Evolutionary conservation across 176 grass and related monocot genomes (phyloP).

Genomic region (Lolium multiflorum): DNA sequence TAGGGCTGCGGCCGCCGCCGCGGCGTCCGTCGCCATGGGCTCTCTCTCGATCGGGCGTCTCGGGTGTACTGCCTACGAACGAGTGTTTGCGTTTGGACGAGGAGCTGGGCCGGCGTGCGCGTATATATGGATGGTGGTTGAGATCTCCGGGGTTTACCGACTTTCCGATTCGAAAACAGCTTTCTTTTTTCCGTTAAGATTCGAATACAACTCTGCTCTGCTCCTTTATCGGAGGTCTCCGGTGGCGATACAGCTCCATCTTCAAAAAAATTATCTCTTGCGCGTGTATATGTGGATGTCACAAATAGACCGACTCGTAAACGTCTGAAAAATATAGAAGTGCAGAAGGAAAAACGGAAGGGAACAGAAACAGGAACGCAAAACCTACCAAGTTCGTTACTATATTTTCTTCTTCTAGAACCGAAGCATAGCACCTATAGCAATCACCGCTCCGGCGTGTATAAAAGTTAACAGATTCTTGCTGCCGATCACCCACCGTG

Average conservation of each 20-base stretch:
- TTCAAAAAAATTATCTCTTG: background rate
- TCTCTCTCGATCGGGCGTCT: background rate
- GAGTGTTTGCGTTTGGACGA: background rate
- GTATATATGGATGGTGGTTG: constrained; percentile 35
- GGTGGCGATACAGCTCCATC: background rate
- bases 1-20: background rate
- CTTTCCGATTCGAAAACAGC: background rate
- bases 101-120: background rate
- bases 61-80: background rate
- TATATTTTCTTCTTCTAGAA: no score
- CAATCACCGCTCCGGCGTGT: no score
- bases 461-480: no score
- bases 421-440: no score
- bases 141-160: background rate
- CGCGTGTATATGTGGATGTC: background rate
- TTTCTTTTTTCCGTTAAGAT: no score
- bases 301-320: background rate
- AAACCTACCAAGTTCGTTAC: no score
- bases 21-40: constrained; percentile 45
- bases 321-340: no score
- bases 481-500: no score
- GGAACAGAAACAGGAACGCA: no score
- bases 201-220: background rate
- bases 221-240: background rate
- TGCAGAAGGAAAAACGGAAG: no score